Evolutionary conservation across 306 rosid species (phyloP).

Genomic region (Coriaria nepalensis): DNA sequence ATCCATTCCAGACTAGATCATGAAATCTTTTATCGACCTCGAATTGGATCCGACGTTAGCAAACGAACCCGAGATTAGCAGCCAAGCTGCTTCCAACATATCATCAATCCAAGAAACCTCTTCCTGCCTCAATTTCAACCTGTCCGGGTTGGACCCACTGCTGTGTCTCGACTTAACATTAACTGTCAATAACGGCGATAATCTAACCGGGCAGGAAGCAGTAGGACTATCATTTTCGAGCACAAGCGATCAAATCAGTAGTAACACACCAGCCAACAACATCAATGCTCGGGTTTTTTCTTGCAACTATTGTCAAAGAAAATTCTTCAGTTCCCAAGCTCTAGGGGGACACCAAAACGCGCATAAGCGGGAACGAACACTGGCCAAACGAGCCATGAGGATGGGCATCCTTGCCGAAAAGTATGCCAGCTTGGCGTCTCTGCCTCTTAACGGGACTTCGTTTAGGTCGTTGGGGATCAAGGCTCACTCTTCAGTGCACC

Average conservation of each 20-base stretch:
- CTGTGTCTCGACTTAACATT: constrained; percentile 60
- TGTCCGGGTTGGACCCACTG: constrained; percentile 19
- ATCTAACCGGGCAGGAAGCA: constrained; percentile 23
- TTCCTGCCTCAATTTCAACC: constrained; percentile 17
- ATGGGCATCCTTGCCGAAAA: constrained; percentile 66
- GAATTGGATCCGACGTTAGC: constrained; percentile 56
- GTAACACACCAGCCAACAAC: constrained; percentile 44
- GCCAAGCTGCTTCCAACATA: constrained; percentile 71
- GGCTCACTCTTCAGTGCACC: constrained; percentile 61
- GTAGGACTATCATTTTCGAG: constrained; percentile 56
- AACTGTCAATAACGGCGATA: constrained; percentile 35
- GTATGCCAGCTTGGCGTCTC: constrained; percentile 53
- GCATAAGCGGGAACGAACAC: constrained; percentile 70
- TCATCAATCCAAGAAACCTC: constrained; percentile 47
- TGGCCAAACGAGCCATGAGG: constrained; percentile 76
- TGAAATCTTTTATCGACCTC: constrained; percentile 58
- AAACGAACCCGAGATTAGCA: constrained; percentile 60
- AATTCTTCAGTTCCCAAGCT: constrained; percentile 85
- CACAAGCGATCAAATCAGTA: constrained; percentile 57
- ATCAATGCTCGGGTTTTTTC: constrained; percentile 46
- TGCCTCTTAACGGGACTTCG: constrained; percentile 65
- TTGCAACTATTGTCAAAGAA: constrained; percentile 85
- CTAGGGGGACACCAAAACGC: constrained; percentile 97
- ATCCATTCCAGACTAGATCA: constrained; percentile 14
- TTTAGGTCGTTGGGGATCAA: constrained; percentile 67